Conservation (phyloP, 2,329 filamentous ascomycete genomes). For the Aspergillus carbonarius region DNA sequence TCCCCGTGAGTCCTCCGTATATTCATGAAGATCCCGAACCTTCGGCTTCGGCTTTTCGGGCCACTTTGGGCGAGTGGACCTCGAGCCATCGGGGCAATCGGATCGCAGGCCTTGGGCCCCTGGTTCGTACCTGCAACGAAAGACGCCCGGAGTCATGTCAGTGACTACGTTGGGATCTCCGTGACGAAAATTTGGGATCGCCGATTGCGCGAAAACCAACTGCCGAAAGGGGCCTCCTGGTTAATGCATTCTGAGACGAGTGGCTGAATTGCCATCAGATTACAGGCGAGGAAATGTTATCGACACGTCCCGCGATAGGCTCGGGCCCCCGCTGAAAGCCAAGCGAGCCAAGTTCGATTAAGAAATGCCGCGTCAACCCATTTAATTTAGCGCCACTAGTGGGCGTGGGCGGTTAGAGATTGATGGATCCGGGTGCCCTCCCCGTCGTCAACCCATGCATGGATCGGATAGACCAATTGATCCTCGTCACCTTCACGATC, state of each 20-base stretch:
- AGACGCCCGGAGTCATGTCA: neutral
- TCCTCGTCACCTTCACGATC: neutral
- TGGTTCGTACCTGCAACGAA: neutral
- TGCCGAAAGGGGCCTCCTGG: neutral
- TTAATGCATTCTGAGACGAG: neutral
- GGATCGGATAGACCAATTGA: neutral
- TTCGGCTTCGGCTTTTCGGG: neutral
- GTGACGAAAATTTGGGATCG: neutral
- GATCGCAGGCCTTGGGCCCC: neutral
- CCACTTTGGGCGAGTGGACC: neutral
- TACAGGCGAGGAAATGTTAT: neutral
- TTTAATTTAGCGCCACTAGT: neutral
- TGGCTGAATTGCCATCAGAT: neutral
- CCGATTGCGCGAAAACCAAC: neutral
- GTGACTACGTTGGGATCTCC: neutral
- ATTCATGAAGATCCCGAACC: neutral
- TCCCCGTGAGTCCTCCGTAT: neutral
- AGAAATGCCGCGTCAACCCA: constrained; percentile 7
- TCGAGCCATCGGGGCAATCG: neutral
- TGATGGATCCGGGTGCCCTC: neutral
- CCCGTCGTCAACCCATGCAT: neutral
- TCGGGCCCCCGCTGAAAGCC: neutral
- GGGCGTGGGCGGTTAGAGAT: neutral
- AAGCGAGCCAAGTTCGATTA: constrained; percentile 8
- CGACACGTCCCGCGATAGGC: neutral